Evolutionary conservation across 1,284 basidiomycete genomes (phyloP).

Genomic region (Earliella scabrosa): DNA sequence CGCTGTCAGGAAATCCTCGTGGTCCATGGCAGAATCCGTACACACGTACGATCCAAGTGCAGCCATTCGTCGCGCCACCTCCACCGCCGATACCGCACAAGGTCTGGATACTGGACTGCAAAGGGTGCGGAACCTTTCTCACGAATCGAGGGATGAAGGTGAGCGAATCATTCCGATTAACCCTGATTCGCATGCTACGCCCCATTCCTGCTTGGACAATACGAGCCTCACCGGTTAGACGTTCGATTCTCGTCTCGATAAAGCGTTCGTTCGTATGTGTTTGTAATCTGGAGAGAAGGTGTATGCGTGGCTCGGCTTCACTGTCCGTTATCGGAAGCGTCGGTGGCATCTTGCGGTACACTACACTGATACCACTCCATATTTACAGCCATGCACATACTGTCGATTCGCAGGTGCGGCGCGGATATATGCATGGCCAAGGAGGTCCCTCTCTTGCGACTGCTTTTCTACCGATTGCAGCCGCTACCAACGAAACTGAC

Average conservation of each 20-base stretch:
- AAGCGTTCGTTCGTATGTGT: no score
- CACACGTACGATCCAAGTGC: constrained; percentile 18
- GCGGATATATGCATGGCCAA: neutral
- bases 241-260: no score
- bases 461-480: neutral
- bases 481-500: constrained; percentile 14
- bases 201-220: no score
- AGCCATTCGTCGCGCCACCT: constrained; percentile 19
- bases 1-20: constrained; percentile 3
- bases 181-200: no score
- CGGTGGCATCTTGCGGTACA: no score
- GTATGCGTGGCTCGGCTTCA: no score
- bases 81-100: constrained; percentile 50
- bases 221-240: no score
- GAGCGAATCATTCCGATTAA: constrained; percentile 31
- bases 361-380: neutral
- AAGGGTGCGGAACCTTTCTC: constrained; percentile 72
- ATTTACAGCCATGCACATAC: neutral
- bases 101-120: constrained; percentile 84
- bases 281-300: no score
- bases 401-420: neutral
- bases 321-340: no score
- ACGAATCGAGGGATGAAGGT: constrained; percentile 89
- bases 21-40: constrained; percentile 19
- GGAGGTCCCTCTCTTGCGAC: neutral